phyloP scores from a whole-genome alignment of 352 stramenopile species.

The Globisporangium cystogenes region DNA sequence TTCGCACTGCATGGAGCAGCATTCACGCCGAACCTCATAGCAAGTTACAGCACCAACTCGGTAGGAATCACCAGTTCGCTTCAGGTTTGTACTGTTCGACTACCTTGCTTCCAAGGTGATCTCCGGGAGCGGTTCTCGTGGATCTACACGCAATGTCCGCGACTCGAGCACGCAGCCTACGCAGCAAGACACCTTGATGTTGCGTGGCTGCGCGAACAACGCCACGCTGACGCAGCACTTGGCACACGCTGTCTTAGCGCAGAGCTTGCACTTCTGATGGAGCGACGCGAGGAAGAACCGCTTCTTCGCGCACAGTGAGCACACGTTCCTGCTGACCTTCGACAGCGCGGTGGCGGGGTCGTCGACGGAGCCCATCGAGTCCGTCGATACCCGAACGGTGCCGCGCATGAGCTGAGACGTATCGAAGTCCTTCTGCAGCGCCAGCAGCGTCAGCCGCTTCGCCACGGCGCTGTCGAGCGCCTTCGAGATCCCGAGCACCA shows the following conservation, averaged over 20 bases:
- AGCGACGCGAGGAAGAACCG: neutral
- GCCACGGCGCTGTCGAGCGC: constrained; percentile 10
- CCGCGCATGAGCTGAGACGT: neutral
- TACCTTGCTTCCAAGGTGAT: neutral
- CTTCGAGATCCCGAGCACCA: constrained; percentile 12
- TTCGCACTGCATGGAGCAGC: too few relatives aligned
- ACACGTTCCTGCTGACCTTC: neutral
- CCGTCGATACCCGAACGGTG: constrained; percentile 2
- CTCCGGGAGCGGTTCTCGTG: constrained; percentile 28
- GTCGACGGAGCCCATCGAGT: neutral
- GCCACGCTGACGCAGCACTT: constrained; percentile 47
- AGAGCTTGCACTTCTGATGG: neutral
- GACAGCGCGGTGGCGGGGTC: neutral
- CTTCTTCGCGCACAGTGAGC: neutral
- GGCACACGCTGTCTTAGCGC: constrained; percentile 20
- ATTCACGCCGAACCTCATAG: too few relatives aligned
- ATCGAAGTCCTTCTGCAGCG: neutral
- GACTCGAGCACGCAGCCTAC: constrained; percentile 44
- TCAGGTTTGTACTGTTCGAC: neutral
- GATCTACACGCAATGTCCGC: constrained; percentile 30
- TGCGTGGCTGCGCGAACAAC: constrained; percentile 26
- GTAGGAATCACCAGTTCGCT: too few relatives aligned
- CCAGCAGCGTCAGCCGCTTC: constrained; percentile 13
- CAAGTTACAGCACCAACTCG: too few relatives aligned
- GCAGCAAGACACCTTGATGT: constrained; percentile 35